Conservation (phyloP, 768 basidiomycete genomes). For the Xerocomellus chrysenteron region DNA sequence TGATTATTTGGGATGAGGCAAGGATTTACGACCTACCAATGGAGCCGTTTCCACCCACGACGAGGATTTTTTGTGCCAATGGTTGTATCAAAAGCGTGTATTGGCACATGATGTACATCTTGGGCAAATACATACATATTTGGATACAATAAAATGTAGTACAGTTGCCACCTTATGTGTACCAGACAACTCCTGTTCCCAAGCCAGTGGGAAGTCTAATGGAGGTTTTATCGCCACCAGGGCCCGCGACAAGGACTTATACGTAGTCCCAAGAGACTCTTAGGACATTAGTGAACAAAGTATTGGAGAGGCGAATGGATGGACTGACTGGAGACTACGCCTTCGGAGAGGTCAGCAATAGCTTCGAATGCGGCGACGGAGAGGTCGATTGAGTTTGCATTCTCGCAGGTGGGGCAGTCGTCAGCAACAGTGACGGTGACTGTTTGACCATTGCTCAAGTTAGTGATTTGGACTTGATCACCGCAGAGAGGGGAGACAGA, state of each 20-base stretch:
- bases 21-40: constrained; percentile 57
- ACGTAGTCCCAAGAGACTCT: constrained; percentile 32
- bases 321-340: constrained; percentile 57
- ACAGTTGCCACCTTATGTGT: not conserved
- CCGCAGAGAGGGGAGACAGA: constrained; percentile 61
- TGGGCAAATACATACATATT: not conserved
- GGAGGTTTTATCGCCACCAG: constrained; percentile 40
- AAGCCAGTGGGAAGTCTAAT: constrained; percentile 5
- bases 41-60: constrained; percentile 98
- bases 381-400: constrained; percentile 68
- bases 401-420: constrained; percentile 76
- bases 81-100: constrained; percentile 12
- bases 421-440: constrained; percentile 71
- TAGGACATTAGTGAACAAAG: not conserved
- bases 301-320: not conserved
- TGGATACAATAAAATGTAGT: not conserved
- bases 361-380: constrained; percentile 64
- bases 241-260: constrained; percentile 29
- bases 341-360: constrained; percentile 45
- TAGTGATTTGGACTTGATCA: constrained; percentile 58
- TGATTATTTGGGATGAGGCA: not conserved
- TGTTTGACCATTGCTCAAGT: constrained; percentile 48
- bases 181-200: not conserved
- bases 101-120: not conserved
- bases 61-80: constrained; percentile 67